These are phyloP conservation scores for Ascochyta rabiei DNA, from an alignment of 2,329 filamentous ascomycete species.

Conservation along the genomic window DNA sequence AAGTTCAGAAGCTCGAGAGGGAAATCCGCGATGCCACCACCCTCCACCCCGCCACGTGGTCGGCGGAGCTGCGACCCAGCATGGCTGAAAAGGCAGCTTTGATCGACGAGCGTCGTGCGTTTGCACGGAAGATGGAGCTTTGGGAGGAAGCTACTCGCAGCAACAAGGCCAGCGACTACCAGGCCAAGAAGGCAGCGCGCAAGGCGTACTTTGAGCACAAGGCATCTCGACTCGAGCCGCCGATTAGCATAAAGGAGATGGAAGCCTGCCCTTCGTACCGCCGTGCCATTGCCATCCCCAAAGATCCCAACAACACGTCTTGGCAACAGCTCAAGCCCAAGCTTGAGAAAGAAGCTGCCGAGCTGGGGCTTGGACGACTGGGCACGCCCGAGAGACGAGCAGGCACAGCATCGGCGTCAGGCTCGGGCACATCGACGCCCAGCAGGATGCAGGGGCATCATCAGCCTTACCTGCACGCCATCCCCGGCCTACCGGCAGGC, in stretches of 20 bases:
- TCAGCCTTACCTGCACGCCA: conserved; percentile 18
- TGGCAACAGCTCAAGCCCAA: conserved; percentile 47
- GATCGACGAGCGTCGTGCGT: conserved; percentile 39
- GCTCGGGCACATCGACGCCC: conserved; percentile 31
- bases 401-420: conserved; percentile 20
- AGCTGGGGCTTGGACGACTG: conserved; percentile 23
- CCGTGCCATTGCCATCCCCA: conserved; percentile 48
- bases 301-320: conserved; percentile 44
- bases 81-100: conserved; percentile 31
- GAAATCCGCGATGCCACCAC: conserved; percentile 29
- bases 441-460: conserved; percentile 19
- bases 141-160: conserved; percentile 45
- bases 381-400: conserved; percentile 14
- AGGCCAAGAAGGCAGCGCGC: conserved; percentile 42
- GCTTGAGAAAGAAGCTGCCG: conserved; percentile 42
- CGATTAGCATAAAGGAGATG: conserved; percentile 44
- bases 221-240: conserved; percentile 45
- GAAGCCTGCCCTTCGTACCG: conserved; percentile 49
- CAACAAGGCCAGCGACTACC: conserved; percentile 38
- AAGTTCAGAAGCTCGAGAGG: conserved; percentile 37
- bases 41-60: conserved; percentile 24
- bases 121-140: conserved; percentile 46
- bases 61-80: conserved; percentile 30
- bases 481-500: conserved; percentile 8
- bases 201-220: conserved; percentile 47